Percentiles rank a stretch among this genome's conserved stretches.
Evolutionary conservation across 2,329 filamentous ascomycete species (phyloP).

Genomic region (Chaetoscypha palmicola): DNA sequence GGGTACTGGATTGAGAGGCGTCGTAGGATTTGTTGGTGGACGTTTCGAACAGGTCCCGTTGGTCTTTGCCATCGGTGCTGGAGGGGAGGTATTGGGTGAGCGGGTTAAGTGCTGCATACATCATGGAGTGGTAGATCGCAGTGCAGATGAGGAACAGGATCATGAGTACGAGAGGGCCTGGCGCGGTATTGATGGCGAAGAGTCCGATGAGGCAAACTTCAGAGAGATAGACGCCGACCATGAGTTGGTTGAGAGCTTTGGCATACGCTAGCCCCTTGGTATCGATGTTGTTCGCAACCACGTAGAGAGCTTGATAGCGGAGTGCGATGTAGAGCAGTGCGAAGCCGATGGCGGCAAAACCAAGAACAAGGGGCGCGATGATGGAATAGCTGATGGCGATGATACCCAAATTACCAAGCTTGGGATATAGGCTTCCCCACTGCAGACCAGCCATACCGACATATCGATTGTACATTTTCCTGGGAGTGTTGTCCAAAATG

Average conservation of each 20-base stretch:
- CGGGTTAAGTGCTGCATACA: slow-evolving; percentile 66
- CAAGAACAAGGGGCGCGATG: slow-evolving; percentile 77
- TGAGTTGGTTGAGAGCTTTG: slow-evolving; percentile 76
- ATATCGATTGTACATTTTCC: slow-evolving; percentile 74
- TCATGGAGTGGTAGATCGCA: slow-evolving; percentile 63
- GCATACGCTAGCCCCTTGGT: slow-evolving; percentile 82
- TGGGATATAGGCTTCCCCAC: slow-evolving; percentile 77
- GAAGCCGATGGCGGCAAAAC: slow-evolving; percentile 73
- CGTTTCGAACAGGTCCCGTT: slow-evolving; percentile 28
- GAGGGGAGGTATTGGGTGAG: slow-evolving; percentile 71
- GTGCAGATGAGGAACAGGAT: slow-evolving; percentile 68
- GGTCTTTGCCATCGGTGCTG: slow-evolving; percentile 50
- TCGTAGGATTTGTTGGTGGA: slow-evolving; percentile 18
- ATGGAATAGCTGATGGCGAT: slow-evolving; percentile 80
- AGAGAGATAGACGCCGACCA: slow-evolving; percentile 75
- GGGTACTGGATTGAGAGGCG: slow-evolving; percentile 9
- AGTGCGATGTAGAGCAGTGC: slow-evolving; percentile 77
- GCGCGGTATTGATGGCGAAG: slow-evolving; percentile 62
- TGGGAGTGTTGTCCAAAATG: slow-evolving; percentile 68
- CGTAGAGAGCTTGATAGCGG: slow-evolving; percentile 83
- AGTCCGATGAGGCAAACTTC: slow-evolving; percentile 79
- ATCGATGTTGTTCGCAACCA: slow-evolving; percentile 73
- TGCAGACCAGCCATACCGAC: slow-evolving; percentile 64
- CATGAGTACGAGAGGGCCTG: slow-evolving; percentile 69
- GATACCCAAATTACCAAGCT: slow-evolving; percentile 72